Percentiles rank a stretch among this genome's conserved stretches.
Conservation (phyloP, 2,329 filamentous ascomycete species). For the Clonostachys sp. region DNA sequence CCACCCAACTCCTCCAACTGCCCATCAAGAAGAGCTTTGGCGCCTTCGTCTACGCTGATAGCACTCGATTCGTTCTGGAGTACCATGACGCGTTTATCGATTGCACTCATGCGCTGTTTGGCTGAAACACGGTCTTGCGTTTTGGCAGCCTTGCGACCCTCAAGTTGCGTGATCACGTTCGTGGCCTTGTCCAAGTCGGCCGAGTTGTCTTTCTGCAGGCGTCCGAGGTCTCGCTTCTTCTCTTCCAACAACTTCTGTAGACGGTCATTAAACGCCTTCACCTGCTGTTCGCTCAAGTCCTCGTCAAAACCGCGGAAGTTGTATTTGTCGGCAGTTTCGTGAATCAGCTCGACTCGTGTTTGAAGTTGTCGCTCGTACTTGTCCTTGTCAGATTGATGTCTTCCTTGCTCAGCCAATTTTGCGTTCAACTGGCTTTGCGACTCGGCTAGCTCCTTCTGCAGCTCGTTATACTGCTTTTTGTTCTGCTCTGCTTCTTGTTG, state of each 20-base stretch:
- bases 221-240: conserved; percentile 74
- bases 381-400: conserved; percentile 79
- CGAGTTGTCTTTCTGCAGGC: conserved; percentile 66
- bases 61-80: conserved; percentile 65
- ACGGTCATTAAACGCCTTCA: conserved; percentile 72
- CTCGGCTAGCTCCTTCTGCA: conserved; percentile 45
- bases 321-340: conserved; percentile 70
- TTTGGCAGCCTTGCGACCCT: conserved; percentile 66
- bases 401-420: conserved; percentile 65
- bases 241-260: conserved; percentile 72
- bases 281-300: conserved; percentile 67
- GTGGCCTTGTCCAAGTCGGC: conserved; percentile 74
- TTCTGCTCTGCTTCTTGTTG: conserved; percentile 58
- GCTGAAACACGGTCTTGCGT: conserved; percentile 71
- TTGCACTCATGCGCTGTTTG: conserved; percentile 65
- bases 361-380: conserved; percentile 78
- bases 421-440: conserved; percentile 40
- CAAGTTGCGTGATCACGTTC: conserved; percentile 65
- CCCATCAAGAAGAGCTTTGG: conserved; percentile 71
- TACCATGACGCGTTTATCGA: conserved; percentile 64
- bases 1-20: conserved; percentile 66
- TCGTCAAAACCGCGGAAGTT: conserved; percentile 82
- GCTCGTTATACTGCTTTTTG: conserved; percentile 58
- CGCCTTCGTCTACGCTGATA: conserved; percentile 84
- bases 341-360: conserved; percentile 68